Conservation (phyloP, 2,329 filamentous ascomycete species). For the Trichoderma hamatum region DNA sequence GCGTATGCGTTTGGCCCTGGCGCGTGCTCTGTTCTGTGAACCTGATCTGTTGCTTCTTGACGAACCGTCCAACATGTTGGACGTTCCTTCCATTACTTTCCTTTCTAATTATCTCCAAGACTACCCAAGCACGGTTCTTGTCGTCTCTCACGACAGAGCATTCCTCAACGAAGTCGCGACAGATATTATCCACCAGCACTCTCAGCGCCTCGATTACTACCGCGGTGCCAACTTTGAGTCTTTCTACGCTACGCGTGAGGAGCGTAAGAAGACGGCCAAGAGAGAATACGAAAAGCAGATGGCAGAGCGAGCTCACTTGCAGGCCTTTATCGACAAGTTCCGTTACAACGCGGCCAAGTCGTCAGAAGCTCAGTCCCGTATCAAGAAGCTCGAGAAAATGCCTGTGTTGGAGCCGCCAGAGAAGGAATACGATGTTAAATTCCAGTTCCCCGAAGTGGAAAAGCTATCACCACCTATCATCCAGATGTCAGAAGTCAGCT, state of each 20-base stretch:
- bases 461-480: conserved; percentile 97
- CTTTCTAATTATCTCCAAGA: conserved; percentile 90
- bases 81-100: conserved; percentile 99
- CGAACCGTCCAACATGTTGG: conserved; percentile 99
- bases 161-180: conserved; percentile 99
- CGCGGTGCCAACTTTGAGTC: conserved; percentile 95
- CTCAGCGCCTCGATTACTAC: conserved; percentile 96
- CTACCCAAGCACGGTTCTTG: conserved; percentile 92
- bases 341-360: conserved; percentile 99
- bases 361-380: conserved; percentile 94
- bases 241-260: conserved; percentile 96
- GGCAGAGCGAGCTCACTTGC: conserved; percentile 87
- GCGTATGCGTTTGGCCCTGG: conserved; percentile 96
- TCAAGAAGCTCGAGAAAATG: conserved; percentile 99
- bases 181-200: conserved; percentile 98
- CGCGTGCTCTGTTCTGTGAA: conserved; percentile 95
- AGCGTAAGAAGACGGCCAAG: conserved; percentile 93
- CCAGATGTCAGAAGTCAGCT: conserved; percentile 90
- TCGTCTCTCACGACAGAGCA: conserved; percentile 97
- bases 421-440: conserved; percentile 92
- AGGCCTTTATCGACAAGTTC: conserved; percentile 99
- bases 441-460: conserved; percentile 96
- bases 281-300: conserved; percentile 99
- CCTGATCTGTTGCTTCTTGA: conserved; percentile 94
- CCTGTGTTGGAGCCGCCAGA: conserved; percentile 88